These are phyloP conservation scores for Leccinum subrobustum DNA, from an alignment of 1,284 basidiomycete species.

Conservation along the genomic window DNA sequence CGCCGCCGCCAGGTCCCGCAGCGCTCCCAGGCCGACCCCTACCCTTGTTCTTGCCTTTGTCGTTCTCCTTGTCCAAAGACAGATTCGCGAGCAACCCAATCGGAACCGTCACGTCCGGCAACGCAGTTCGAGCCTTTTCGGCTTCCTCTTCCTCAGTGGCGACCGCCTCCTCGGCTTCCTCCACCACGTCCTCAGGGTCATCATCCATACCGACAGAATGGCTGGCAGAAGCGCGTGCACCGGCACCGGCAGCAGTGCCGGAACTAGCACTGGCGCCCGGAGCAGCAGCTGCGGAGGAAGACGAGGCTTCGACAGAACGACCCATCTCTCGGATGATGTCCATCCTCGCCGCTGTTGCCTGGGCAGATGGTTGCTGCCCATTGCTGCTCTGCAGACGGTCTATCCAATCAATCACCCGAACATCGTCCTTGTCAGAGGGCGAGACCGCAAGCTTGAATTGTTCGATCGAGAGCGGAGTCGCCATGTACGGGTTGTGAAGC, in stretches of 20 bases:
- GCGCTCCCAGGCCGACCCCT: constrained; percentile 24
- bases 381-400: constrained; percentile 45
- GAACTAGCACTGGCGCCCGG: neutral
- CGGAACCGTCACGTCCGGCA: constrained; percentile 69
- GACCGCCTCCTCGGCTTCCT: constrained; percentile 30
- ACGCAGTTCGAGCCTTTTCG: constrained; percentile 45
- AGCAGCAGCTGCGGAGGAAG: neutral
- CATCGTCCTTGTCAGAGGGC: too few species aligned
- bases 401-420: constrained; percentile 71
- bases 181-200: constrained; percentile 14
- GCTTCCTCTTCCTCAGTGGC: constrained; percentile 33
- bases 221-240: neutral
- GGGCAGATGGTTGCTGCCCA: constrained; percentile 14
- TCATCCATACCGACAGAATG: neutral
- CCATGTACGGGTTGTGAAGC: constrained; percentile 77
- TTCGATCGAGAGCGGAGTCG: constrained; percentile 74
- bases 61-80: constrained; percentile 54
- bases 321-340: constrained; percentile 35
- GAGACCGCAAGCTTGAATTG: constrained; percentile 75
- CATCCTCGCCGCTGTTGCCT: constrained; percentile 23
- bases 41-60: constrained; percentile 35
- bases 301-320: constrained; percentile 35
- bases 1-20: constrained; percentile 10
- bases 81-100: constrained; percentile 72
- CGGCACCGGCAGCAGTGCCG: neutral